Evolutionary conservation across 2,329 filamentous ascomycete genomes (phyloP).

Genomic region (Cladophialophora carrionii): DNA sequence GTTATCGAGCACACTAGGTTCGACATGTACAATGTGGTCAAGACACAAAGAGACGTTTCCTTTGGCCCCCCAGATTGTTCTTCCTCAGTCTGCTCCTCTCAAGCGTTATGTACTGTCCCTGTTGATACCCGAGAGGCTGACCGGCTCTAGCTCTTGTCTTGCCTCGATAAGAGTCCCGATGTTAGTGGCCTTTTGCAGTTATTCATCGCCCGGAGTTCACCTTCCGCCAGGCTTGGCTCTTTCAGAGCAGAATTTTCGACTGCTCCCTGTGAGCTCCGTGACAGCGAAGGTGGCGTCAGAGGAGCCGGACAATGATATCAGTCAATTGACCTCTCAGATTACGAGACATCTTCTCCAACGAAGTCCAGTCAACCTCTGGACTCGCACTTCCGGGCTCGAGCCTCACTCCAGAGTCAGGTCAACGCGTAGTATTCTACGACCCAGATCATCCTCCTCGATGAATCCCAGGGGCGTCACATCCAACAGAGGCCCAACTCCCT

Average conservation of each 20-base stretch:
- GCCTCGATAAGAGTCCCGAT: background rate
- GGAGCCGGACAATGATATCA: background rate
- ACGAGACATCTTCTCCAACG: background rate
- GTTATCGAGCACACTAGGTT: slow-evolving; percentile 2
- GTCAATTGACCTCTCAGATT: background rate
- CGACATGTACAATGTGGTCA: slow-evolving; percentile 14
- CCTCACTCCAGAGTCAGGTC: slow-evolving; percentile 13
- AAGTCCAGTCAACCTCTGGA: too few species aligned
- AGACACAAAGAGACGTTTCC: slow-evolving; percentile 1
- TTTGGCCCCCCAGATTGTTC: background rate
- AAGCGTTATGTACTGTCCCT: background rate
- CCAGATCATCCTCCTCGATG: slow-evolving; percentile 11
- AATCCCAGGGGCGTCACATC: slow-evolving; percentile 7
- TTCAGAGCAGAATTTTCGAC: background rate
- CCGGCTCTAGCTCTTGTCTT: background rate
- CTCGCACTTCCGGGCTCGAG: background rate
- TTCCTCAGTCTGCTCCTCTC: background rate
- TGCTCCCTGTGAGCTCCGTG: background rate
- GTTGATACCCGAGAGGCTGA: background rate
- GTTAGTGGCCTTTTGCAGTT: background rate
- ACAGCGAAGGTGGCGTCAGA: background rate
- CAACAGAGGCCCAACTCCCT: slow-evolving; percentile 17
- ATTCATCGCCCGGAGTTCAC: background rate
- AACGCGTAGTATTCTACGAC: slow-evolving; percentile 21
- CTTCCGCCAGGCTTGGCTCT: background rate